Evolutionary conservation across 1,284 basidiomycete genomes (phyloP), one percentile per base, ranked within the genome.

Genomic region (Melampsora americana): DNA sequence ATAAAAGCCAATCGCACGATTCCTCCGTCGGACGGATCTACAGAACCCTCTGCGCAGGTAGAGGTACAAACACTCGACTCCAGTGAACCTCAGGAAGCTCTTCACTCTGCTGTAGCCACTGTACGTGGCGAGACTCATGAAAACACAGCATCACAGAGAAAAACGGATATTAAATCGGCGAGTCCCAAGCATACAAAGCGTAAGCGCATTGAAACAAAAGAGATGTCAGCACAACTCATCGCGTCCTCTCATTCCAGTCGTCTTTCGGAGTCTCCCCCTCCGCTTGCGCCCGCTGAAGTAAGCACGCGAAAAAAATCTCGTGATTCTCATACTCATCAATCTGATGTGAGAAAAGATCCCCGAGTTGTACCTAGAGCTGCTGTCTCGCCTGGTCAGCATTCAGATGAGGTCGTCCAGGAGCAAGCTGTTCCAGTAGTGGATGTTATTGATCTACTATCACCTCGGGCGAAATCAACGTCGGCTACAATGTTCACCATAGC

Each of bases 361-460:
- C n/a, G 12, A 56, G 50, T 18, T n/a, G 14, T 26, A 56, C 18
- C 0, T 11, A 18, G 50, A 56, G 50, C 50, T 56, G 50, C 4
- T n/a, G 50, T 26, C 9, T 56, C 50, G 1, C 50, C 50, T 56
- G 50, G 1, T 18, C 14, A n/a, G 20, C 6, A n/a, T n/a, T n/a
- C 9, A 9, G 50, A 18, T 56, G n/a, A 56, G 11, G 50, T 12
- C 9, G 14, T 18, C 9, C 16, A 56, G 16, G 39, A 39, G 39
- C 39, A 39, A 39, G 39, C 39, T 39, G 7, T 39, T 39, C 39
- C 39, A 9, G 39, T 39, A 6, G 26, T 56, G 6, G 50, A 56
- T n/a, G 50, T 56, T n/a, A 56, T 56, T 56, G 50, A 56, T 11
- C 50, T n/a, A 56, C 14, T 56, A 26, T 56, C 50, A n/a, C 50